Base-by-base conservation (phyloP, 2,329 filamentous ascomycete genomes). In the Stagonosporopsis vannaccii region DNA sequence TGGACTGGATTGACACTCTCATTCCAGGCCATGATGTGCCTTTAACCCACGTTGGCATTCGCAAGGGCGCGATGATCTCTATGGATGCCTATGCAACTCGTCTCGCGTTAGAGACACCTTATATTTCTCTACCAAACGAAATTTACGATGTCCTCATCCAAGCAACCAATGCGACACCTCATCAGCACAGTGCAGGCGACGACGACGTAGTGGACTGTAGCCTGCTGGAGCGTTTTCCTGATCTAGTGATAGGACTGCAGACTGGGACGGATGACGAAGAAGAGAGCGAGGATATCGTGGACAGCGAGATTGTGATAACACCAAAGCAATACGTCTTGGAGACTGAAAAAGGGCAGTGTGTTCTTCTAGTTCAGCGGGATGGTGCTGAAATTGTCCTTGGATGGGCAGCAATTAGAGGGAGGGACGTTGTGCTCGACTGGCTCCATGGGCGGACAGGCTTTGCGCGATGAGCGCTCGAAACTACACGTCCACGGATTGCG, bases 321-420 rank as follows among this genome's bases (percentile, higher is more conserved):
- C 62, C 64, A 0, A 45, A 46, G 35, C 59, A 67, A 40, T 68
- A 68, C n/a, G 35, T 66, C 2, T 8, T 62, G 13, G 37, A 59
- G 54, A 53, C 20, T 2, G 35, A 48, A 23, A 47, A 53, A 5
- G 64, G 52, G 6, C 51, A 45, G 28, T 68, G 64, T 25, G 13
- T 56, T 22, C 58, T 67, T 13, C 22, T 67, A 12, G 62, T 44
- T 2, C 52, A 51, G 13, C 15, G 20, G 5, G 40, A 39, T 22
- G 23, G 28, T 4, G 60, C 58, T 9, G 46, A 56, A 22, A 45
- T 60, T 13, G 43, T 46, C 12, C 45, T 68, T 23, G 64, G 65
- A 3, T 68, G 64, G 62, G 63, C 64, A 8, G 64, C 61, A 8
- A 36, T 66, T 12, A 56, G 62, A 23, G 65, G 65, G 7, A 52